These are phyloP conservation scores for Colletotrichum endophyticum DNA, from an alignment of 2,329 filamentous ascomycete species.

Conservation along the genomic window DNA sequence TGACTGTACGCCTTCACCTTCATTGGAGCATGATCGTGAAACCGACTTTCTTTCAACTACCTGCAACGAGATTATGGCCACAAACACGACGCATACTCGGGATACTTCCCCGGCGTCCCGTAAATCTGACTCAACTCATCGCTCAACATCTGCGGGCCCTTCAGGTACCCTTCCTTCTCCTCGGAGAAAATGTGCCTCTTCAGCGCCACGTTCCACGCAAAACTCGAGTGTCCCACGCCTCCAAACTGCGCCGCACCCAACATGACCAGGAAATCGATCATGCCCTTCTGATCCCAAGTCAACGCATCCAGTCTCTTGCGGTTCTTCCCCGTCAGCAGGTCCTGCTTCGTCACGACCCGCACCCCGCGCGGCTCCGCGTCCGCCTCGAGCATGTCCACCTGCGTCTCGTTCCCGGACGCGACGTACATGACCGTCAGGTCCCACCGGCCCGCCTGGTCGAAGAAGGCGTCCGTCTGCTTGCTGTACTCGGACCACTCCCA, in stretches of 20 bases:
- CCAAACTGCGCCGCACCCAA: constrained; percentile 34
- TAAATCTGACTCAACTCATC: background rate
- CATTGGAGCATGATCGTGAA: background rate
- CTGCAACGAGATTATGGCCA: background rate
- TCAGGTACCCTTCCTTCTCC: background rate
- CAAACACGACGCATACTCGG: background rate
- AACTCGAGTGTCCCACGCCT: constrained; percentile 35
- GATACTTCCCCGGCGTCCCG: background rate
- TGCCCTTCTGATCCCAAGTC: constrained; percentile 34
- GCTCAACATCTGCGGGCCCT: background rate
- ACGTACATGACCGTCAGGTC: constrained; percentile 30
- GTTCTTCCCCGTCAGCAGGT: constrained; percentile 25
- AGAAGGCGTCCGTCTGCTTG: constrained; percentile 33
- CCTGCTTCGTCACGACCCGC: constrained; percentile 32
- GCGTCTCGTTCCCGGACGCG: constrained; percentile 30
- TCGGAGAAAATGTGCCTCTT: constrained; percentile 26
- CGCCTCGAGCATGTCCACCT: constrained; percentile 20
- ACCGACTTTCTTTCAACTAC: background rate
- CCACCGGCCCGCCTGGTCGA: constrained; percentile 25
- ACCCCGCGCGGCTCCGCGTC: constrained; percentile 18
- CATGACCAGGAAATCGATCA: constrained; percentile 36
- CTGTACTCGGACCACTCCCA: constrained; percentile 32
- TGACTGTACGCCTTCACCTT: background rate
- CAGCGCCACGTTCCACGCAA: constrained; percentile 36
- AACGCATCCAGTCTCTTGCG: constrained; percentile 23